Evolutionary conservation across 2,329 filamentous ascomycete species (phyloP).

Genomic region (Fragosphaeria purpurea): DNA sequence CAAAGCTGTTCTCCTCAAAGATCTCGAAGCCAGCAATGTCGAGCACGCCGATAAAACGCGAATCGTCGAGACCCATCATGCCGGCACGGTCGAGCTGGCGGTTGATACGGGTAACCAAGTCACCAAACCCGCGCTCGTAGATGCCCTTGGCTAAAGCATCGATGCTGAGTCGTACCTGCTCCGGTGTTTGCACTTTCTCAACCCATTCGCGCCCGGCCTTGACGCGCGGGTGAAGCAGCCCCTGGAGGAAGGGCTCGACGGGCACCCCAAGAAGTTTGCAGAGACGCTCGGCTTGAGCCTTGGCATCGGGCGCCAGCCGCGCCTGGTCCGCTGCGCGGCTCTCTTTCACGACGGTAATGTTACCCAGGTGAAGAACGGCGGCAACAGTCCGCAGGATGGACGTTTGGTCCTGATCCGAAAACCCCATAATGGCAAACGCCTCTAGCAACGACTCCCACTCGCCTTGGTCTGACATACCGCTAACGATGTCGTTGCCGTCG

Average conservation of each 20-base stretch:
- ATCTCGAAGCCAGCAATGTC: slow-evolving; percentile 99
- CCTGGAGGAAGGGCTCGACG: slow-evolving; percentile 75
- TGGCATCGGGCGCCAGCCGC: slow-evolving; percentile 64
- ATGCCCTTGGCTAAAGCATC: slow-evolving; percentile 94
- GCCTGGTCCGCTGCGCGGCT: slow-evolving; percentile 88
- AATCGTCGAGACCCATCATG: slow-evolving; percentile 73
- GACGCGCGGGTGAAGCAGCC: slow-evolving; percentile 81
- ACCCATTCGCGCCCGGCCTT: slow-evolving; percentile 98
- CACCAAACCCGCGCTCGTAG: slow-evolving; percentile 91
- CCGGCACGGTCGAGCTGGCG: slow-evolving; percentile 79
- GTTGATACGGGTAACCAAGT: slow-evolving; percentile 88
- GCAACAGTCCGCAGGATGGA: slow-evolving; percentile 81
- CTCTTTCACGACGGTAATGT: slow-evolving; percentile 81
- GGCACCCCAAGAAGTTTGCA: slow-evolving; percentile 79
- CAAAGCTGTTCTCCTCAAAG: slow-evolving; percentile 96
- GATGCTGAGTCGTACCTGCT: slow-evolving; percentile 82
- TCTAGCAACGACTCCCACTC: slow-evolving; percentile 89
- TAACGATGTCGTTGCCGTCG: slow-evolving; percentile 83
- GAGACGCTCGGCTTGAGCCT: slow-evolving; percentile 64
- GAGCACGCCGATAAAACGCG: slow-evolving; percentile 91
- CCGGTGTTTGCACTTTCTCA: slow-evolving; percentile 93
- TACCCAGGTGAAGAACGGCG: slow-evolving; percentile 86
- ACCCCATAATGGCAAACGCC: slow-evolving; percentile 90
- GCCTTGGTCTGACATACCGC: slow-evolving; percentile 77
- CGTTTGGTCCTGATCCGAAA: slow-evolving; percentile 72